Base-by-base conservation (phyloP, 176 grass and related monocot species). In the Elaeis guineensis region DNA sequence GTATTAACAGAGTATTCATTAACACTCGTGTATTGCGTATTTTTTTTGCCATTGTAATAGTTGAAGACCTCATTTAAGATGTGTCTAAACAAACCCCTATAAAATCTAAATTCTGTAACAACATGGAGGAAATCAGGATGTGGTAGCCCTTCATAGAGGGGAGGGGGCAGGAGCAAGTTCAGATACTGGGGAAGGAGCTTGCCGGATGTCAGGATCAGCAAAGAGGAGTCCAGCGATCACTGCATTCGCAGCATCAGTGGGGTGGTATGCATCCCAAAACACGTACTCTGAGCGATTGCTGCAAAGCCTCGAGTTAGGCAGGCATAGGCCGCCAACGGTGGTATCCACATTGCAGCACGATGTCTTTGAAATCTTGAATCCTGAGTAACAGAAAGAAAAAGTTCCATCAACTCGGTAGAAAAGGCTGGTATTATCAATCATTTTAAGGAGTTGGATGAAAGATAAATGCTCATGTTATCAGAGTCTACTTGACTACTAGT, bases 211-310 rank as follows among this genome's bases (percentile, higher is more conserved):
- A 8, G 80, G 50, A 55, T 64, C 73, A 19, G 55, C 50, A 55
- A 85, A 98, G 63, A 98, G 76, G 64, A 28, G 57, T 25, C 73
- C 67, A 25, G 93, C 87, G 69, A 98, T 98, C 66, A 92, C 60
- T 73, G 82, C 54, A 67, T 92, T 98, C 19, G 93, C 93, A 16
- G 93, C 84, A 50, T 98, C 93, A 21, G 87, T 83, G 59, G 93
- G 91, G 84, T 92, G 93, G 60, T 98, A 98, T 1, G 87, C 93
- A 51, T 98, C 93, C 93, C 93, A 98, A 80, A 98, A 92, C 56
- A 98, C 87, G 54, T 78, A 98, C 19, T 77, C 81, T 30, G 35
- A 77, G 69, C 93, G 87, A 70, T 98, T 65, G 28, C 26, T 16
- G 62, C 93, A 98, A 44, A 98, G 81, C 6, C 18, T 23, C 12